Evolutionary conservation across 306 rosid species (phyloP).

Genomic region (Purshia tridentata): DNA sequence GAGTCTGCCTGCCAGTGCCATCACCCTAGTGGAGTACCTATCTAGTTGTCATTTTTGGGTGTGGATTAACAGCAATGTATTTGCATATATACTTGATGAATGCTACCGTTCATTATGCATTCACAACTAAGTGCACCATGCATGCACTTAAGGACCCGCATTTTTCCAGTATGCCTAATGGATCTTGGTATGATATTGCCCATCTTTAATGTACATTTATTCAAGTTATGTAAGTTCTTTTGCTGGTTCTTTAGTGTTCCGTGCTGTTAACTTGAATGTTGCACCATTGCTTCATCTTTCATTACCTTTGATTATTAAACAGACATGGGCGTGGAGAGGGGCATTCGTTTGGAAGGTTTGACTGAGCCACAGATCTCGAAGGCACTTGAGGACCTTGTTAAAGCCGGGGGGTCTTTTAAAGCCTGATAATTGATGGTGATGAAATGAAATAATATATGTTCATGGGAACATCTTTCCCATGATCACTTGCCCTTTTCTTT

Average conservation of each 20-base stretch:
- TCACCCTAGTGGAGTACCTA: background rate
- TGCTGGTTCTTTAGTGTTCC: background rate
- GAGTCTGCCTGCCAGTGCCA: background rate
- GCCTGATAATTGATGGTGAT: constrained; percentile 32
- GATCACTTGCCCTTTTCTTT: constrained; percentile 14
- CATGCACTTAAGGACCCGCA: background rate
- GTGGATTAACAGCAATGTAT: background rate
- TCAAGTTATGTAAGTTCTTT: background rate
- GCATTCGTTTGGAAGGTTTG: constrained; percentile 78
- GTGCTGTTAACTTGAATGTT: constrained; percentile 7
- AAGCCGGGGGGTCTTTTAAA: constrained; percentile 61
- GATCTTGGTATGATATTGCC: background rate
- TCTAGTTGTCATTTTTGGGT: background rate
- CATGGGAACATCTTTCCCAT: constrained; percentile 6
- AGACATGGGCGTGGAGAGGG: constrained; percentile 90
- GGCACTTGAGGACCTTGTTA: constrained; percentile 78
- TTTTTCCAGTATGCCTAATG: background rate
- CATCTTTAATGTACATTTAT: background rate
- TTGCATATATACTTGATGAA: background rate
- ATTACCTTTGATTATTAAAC: constrained; percentile 19
- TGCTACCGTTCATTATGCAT: background rate
- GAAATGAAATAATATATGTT: constrained; percentile 42
- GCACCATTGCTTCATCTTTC: constrained; percentile 11
- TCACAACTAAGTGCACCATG: background rate
- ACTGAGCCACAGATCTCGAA: constrained; percentile 73